Base-by-base conservation (phyloP, 2,329 filamentous ascomycete genomes). In the Fusarium drepaniforme region DNA sequence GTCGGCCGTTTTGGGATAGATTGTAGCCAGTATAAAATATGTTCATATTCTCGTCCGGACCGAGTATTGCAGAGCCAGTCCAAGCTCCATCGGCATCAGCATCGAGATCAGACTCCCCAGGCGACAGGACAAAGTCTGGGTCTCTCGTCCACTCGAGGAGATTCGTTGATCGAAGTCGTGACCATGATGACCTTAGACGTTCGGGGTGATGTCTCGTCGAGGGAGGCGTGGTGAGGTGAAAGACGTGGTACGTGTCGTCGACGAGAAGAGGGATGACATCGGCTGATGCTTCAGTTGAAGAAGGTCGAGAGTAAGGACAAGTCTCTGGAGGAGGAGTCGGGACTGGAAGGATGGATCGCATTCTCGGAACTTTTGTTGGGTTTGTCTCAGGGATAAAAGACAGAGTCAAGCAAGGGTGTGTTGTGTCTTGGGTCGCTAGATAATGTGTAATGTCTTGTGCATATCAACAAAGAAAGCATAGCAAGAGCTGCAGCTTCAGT, bases 21-120 rank as follows among this genome's bases (percentile, higher is more conserved):
- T 80, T 83, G 66, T 83, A 83, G 3, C 82, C 82, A 12, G 82
- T 83, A 72, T 83, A 83, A 66, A 83, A 82, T 46, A 83, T 72
- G 64, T 83, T 81, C 80, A 83, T 80, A 37, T 74, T 75, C 8
- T 76, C 76, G 53, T 83, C 80, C 16, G 77, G 77, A 5, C 80
- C 82, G 18, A 79, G 68, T 53, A 83, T 75, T 1, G 81, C 82
- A 15, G 77, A 79, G 8, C 82, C 82, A 16, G 82, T 83, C 82
- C 82, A 83, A 3, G 77, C 75, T 7, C 82, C 82, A 46, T 83
- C 80, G 3, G 79, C 79, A 53, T 83, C 82, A 2, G 78, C 77
- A 28, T 74, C 77, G 3, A 67, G 56, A 5, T 40, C 33, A 8
- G 73, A 64, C 0, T 72, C 70, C 16, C 77, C 73, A 1, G 81